These are phyloP conservation scores for Triticum turgidum DNA, from an alignment of 176 grass and related monocot genomes.

Conservation along the genomic window DNA sequence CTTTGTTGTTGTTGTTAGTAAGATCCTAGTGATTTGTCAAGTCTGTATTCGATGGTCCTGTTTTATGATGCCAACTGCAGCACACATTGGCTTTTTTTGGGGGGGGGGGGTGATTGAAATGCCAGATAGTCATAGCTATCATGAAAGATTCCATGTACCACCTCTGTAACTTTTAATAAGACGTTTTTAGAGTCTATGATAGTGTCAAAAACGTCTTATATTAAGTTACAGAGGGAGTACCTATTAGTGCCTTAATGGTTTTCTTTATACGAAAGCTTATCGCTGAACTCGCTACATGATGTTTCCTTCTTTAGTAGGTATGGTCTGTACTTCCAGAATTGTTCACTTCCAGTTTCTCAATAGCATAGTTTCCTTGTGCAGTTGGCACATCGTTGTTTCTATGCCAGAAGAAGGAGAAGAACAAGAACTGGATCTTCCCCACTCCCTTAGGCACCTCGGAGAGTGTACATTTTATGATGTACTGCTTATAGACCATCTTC, in stretches of 20 bases:
- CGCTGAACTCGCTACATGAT: background rate
- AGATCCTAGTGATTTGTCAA: too few relatives aligned
- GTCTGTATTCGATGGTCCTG: too few relatives aligned
- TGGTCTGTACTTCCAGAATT: background rate
- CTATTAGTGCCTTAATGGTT: conserved; percentile 17
- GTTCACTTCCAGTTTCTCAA: conserved; percentile 6
- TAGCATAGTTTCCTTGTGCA: conserved; percentile 41
- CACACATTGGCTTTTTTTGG: too few relatives aligned
- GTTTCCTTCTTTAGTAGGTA: background rate
- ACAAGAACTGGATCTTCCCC: conserved; percentile 63
- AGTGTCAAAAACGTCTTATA: too few relatives aligned
- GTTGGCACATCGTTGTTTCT: conserved; percentile 79
- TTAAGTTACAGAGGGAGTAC: background rate
- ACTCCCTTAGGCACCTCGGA: conserved; percentile 73
- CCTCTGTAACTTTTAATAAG: too few relatives aligned
- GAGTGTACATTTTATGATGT: conserved; percentile 80
- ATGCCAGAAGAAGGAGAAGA: conserved; percentile 58
- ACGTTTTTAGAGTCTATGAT: too few relatives aligned
- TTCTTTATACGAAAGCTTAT: background rate
- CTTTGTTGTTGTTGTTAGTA: too few relatives aligned
- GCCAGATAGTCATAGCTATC: too few relatives aligned
- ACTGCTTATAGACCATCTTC: conserved; percentile 10
- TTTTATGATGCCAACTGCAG: too few relatives aligned
- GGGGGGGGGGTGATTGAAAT: too few relatives aligned
- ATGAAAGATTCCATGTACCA: too few relatives aligned